phyloP scores from a whole-genome alignment of 2,329 filamentous ascomycete genomes.

The Alternaria burnsii region DNA sequence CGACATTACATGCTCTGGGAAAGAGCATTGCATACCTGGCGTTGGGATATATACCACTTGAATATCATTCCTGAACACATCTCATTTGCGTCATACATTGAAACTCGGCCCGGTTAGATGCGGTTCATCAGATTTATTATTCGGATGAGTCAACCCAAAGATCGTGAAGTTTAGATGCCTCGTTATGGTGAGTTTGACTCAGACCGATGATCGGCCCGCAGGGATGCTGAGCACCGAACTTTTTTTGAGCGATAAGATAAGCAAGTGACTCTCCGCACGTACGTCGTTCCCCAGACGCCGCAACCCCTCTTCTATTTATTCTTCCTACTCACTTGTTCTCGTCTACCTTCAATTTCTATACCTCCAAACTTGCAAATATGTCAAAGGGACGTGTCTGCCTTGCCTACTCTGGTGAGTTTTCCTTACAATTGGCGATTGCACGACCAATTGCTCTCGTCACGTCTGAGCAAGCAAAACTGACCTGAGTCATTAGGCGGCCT shows the following conservation, averaged over 20 bases:
- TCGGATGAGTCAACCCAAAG: background rate
- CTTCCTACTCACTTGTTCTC: background rate
- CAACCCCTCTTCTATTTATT: slow-evolving; percentile 20
- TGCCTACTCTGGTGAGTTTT: slow-evolving; percentile 55
- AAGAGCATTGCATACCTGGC: slow-evolving; percentile 21
- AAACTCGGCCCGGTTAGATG: background rate
- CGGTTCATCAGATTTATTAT: background rate
- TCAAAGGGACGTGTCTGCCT: slow-evolving; percentile 58
- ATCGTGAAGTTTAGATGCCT: background rate
- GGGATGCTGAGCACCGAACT: slow-evolving; percentile 20
- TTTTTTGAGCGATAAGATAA: slow-evolving; percentile 30
- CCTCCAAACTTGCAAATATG: slow-evolving; percentile 33
- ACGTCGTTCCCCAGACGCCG: slow-evolving; percentile 23
- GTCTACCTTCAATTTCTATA: slow-evolving; percentile 13
- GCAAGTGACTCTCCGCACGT: slow-evolving; percentile 19
- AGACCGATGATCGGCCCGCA: slow-evolving; percentile 34
- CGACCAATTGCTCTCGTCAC: background rate
- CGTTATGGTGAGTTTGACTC: background rate
- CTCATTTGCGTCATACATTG: background rate
- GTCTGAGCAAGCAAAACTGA: slow-evolving; percentile 27
- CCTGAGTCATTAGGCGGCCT: slow-evolving; percentile 58
- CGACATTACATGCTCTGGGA: background rate
- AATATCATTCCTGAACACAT: slow-evolving; percentile 5
- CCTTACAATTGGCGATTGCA: too few relatives aligned
- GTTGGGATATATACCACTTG: slow-evolving; percentile 16